Conservation (phyloP, 2,329 filamentous ascomycete species). For the Apiospora marii region DNA sequence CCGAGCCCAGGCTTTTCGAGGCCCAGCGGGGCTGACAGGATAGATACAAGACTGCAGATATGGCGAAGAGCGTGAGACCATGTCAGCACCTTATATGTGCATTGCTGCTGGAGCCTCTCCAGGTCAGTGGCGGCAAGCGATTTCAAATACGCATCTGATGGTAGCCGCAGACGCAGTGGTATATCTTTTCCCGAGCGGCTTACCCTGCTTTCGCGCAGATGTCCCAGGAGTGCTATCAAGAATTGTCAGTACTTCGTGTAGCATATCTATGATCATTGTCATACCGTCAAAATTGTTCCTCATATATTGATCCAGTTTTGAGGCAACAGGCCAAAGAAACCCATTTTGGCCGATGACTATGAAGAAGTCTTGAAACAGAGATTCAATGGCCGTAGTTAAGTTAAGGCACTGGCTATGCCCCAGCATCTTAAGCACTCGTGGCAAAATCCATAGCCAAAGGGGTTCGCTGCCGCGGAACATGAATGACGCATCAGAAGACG, state of each 20-base stretch:
- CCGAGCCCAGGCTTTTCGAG: slow-evolving; percentile 42
- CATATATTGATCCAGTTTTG: slow-evolving; percentile 57
- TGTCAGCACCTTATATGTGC: slow-evolving; percentile 50
- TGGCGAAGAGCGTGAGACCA: slow-evolving; percentile 56
- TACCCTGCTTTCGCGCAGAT: not conserved
- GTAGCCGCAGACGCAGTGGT: slow-evolving; percentile 44
- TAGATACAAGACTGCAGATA: slow-evolving; percentile 51
- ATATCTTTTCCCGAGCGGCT: not conserved
- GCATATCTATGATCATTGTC: slow-evolving; percentile 31
- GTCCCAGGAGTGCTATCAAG: not conserved
- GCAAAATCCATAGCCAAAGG: slow-evolving; percentile 71
- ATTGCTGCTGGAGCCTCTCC: slow-evolving; percentile 41
- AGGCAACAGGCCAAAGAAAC: slow-evolving; percentile 56
- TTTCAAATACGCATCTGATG: slow-evolving; percentile 47
- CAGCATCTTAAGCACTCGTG: slow-evolving; percentile 63
- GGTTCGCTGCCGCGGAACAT: slow-evolving; percentile 66
- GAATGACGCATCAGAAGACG: slow-evolving; percentile 49
- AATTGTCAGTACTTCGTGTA: slow-evolving; percentile 44
- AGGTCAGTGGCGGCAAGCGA: slow-evolving; percentile 25
- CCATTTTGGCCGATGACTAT: slow-evolving; percentile 52
- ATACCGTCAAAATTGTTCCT: slow-evolving; percentile 56
- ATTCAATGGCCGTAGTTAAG: slow-evolving; percentile 59
- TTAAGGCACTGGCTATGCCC: slow-evolving; percentile 58
- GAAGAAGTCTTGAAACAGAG: slow-evolving; percentile 59
- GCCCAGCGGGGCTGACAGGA: slow-evolving; percentile 51